A percentile compares a stretch with the other conserved stretches of the same genome.
These are phyloP conservation scores for Colletotrichum destructivum DNA, from an alignment of 2,329 filamentous ascomycete species.

Conservation along the genomic window DNA sequence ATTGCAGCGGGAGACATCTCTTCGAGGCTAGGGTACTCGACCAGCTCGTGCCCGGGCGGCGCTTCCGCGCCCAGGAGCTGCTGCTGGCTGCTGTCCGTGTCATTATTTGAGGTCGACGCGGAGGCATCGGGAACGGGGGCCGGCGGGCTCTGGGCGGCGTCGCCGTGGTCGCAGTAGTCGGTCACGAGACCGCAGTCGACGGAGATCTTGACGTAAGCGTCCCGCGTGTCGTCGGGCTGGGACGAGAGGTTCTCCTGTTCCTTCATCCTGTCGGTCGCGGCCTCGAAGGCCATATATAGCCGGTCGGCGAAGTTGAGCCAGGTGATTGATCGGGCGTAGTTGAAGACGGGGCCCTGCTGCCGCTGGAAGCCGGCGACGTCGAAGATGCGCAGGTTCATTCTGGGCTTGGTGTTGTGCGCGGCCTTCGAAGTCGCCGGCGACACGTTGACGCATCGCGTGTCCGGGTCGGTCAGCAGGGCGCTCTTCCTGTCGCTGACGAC, in stretches of 20 bases:
- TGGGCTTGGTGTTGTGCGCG: neutral
- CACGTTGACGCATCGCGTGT: neutral
- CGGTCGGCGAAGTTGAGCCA: slow-evolving; percentile 44
- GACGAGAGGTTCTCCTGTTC: neutral
- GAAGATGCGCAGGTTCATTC: slow-evolving; percentile 3
- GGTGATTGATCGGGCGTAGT: slow-evolving; percentile 43
- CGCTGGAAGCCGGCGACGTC: slow-evolving; percentile 42
- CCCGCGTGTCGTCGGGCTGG: neutral
- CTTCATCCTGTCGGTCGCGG: slow-evolving; percentile 2
- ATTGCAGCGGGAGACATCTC: neutral
- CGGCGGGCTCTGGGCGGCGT: neutral
- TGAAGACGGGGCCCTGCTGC: slow-evolving; percentile 44
- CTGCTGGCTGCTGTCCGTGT: neutral
- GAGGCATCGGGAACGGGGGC: too few species aligned
- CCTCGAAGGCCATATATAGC: slow-evolving; percentile 35
- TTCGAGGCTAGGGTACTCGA: neutral
- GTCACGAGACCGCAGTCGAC: neutral
- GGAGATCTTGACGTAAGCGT: neutral
- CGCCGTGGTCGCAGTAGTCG: neutral
- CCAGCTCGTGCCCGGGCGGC: neutral
- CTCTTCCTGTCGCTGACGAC: neutral
- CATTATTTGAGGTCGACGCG: too few species aligned
- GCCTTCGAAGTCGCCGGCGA: neutral
- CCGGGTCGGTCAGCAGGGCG: neutral
- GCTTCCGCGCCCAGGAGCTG: neutral